Conservation (phyloP, 2,329 filamentous ascomycete genomes). For the Fusarium redolens region DNA sequence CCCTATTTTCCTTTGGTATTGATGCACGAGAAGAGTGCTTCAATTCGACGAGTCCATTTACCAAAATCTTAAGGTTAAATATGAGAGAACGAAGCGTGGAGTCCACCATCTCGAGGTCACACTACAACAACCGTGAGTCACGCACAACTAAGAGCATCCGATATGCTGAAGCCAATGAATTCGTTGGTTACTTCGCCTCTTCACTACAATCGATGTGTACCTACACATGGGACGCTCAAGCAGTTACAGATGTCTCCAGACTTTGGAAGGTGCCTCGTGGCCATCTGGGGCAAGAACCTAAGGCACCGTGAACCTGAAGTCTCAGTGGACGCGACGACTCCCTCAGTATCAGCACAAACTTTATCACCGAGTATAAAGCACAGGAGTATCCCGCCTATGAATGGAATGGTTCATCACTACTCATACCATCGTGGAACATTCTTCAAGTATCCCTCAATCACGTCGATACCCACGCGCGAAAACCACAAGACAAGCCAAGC, state of each 20-base stretch:
- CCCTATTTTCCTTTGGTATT: no score
- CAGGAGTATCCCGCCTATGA: neutral
- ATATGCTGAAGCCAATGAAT: neutral
- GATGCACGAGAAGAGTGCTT: no score
- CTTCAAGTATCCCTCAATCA: slow-evolving; percentile 11
- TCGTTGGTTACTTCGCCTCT: neutral
- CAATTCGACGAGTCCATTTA: neutral
- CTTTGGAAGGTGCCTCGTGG: neutral
- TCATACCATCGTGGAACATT: neutral
- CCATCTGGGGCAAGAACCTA: neutral
- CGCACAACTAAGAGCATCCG: neutral
- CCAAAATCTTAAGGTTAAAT: no score
- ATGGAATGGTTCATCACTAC: neutral
- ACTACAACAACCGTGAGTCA: neutral
- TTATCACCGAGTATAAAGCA: neutral
- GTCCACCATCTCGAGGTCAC: neutral
- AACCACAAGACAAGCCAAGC: neutral
- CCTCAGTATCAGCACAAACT: neutral
- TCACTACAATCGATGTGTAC: no score
- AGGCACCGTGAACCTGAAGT: neutral
- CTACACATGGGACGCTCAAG: no score
- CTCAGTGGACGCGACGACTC: neutral
- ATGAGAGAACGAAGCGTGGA: neutral
- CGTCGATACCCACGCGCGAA: neutral
- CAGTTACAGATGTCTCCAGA: no score